A percentile compares a stretch with the other conserved stretches of the same genome.
phyloP scores from a whole-genome alignment of 73 alveolate genomes.

The Tetrahymena borealis region DNA sequence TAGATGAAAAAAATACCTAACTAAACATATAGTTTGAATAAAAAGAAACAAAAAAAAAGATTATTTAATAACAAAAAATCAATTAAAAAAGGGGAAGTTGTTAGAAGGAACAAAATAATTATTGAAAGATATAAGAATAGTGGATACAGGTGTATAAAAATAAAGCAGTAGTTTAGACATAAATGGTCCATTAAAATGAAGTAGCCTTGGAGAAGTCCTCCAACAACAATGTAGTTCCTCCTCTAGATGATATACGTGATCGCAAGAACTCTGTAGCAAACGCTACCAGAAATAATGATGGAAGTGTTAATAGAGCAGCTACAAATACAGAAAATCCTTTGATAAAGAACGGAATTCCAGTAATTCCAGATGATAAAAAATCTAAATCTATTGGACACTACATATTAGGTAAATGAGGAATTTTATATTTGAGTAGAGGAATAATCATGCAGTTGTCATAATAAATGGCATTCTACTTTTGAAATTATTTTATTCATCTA shows the following conservation, averaged over 20 bases:
- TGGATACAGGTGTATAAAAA: background rate
- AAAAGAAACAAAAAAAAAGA: background rate
- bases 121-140: background rate
- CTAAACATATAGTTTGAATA: background rate
- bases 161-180: background rate
- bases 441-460: no score
- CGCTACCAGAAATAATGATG: background rate
- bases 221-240: background rate
- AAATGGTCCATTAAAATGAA: background rate
- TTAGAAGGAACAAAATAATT: background rate
- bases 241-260: background rate
- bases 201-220: background rate
- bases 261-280: background rate
- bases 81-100: background rate
- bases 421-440: no score
- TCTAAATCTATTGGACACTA: background rate
- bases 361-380: background rate
- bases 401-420: background rate
- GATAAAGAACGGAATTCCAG: background rate
- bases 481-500: background rate
- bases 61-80: background rate
- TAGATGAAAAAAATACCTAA: background rate
- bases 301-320: background rate
- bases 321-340: background rate
- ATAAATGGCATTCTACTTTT: no score